A percentile compares a stretch with the other conserved stretches of the same genome.
Conservation (phyloP, 208 protist genomes). For the Wallacemonas sp. region DNA sequence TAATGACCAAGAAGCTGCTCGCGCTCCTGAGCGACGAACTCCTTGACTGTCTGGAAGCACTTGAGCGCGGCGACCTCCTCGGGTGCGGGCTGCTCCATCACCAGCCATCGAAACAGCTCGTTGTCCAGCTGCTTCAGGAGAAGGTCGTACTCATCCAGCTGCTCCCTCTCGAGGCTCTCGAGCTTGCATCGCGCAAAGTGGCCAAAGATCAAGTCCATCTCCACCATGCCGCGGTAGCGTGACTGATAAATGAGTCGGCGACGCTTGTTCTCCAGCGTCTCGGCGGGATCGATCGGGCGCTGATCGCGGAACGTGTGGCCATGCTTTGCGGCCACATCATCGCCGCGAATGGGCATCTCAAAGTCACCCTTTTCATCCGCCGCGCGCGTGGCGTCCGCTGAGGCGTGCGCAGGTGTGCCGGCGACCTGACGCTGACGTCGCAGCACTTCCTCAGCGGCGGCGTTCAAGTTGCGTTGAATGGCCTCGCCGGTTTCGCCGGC, state of each 20-base stretch:
- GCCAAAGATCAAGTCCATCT: conserved; percentile 91
- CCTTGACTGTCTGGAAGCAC: conserved; percentile 46
- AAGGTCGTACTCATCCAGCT: conserved; percentile 83
- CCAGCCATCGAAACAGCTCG: conserved; percentile 84
- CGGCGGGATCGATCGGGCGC: conserved; percentile 49
- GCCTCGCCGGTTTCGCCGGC: conserved; percentile 4
- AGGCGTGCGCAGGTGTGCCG: conserved; percentile 8
- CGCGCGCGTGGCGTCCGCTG: conserved; percentile 7
- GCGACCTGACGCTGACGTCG: conserved; percentile 3
- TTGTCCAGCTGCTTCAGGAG: conserved; percentile 87
- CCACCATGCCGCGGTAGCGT: conserved; percentile 84
- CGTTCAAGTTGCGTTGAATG: conserved; percentile 9
- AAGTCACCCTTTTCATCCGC: conserved; percentile 40
- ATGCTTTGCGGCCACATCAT: conserved; percentile 36
- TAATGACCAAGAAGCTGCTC: conserved; percentile 55
- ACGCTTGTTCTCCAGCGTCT: conserved; percentile 64
- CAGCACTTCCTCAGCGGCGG: conserved; percentile 8
- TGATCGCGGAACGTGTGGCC: conserved; percentile 66
- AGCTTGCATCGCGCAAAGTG: conserved; percentile 73
- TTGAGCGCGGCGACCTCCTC: conserved; percentile 41
- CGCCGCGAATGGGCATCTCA: conserved; percentile 19
- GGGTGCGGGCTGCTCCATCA: conserved; percentile 63
- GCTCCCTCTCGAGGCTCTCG: conserved; percentile 29
- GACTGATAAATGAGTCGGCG: conserved; percentile 84
- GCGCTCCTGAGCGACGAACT: conserved; percentile 63